These are phyloP conservation scores for Arthrinium puccinioides DNA, from an alignment of 2,329 filamentous ascomycete species.

Conservation along the genomic window DNA sequence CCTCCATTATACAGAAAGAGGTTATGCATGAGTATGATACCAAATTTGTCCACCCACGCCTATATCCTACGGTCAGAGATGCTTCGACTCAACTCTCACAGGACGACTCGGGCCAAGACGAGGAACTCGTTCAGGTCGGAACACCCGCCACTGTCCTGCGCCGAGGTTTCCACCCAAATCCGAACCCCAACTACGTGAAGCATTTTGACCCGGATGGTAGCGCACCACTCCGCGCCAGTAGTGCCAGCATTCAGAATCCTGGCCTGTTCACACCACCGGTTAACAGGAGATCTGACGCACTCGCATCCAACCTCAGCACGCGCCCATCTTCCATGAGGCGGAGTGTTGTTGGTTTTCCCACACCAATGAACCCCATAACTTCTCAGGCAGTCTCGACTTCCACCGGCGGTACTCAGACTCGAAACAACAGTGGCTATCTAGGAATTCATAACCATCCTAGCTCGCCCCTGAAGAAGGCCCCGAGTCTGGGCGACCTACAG, in stretches of 20 bases:
- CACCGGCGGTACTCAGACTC: constrained; percentile 9
- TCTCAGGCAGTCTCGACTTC: constrained; percentile 11
- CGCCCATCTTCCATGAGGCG: constrained; percentile 55
- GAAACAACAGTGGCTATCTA: constrained; percentile 59
- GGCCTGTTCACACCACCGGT: constrained; percentile 35
- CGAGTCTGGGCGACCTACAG: constrained; percentile 51
- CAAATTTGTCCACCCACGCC: constrained; percentile 85
- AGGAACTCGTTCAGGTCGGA: constrained; percentile 39
- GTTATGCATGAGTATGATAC: constrained; percentile 93
- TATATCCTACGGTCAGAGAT: constrained; percentile 72
- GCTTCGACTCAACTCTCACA: constrained; percentile 72
- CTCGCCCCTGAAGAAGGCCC: constrained; percentile 75
- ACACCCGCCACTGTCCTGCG: constrained; percentile 58
- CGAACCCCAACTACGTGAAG: constrained; percentile 72
- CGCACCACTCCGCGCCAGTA: constrained; percentile 26
- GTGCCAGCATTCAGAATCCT: constrained; percentile 25
- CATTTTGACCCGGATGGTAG: constrained; percentile 61
- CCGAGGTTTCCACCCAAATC: constrained; percentile 71
- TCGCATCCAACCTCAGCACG: constrained; percentile 17
- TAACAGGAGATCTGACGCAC: constrained; percentile 24
- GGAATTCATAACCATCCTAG: constrained; percentile 74
- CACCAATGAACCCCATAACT: constrained; percentile 14
- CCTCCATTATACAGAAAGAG: constrained; percentile 77
- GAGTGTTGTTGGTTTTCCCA: constrained; percentile 66
- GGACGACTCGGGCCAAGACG: constrained; percentile 31